Conservation (phyloP, 2,329 filamentous ascomycete species). For the Fusarium nygamai region DNA sequence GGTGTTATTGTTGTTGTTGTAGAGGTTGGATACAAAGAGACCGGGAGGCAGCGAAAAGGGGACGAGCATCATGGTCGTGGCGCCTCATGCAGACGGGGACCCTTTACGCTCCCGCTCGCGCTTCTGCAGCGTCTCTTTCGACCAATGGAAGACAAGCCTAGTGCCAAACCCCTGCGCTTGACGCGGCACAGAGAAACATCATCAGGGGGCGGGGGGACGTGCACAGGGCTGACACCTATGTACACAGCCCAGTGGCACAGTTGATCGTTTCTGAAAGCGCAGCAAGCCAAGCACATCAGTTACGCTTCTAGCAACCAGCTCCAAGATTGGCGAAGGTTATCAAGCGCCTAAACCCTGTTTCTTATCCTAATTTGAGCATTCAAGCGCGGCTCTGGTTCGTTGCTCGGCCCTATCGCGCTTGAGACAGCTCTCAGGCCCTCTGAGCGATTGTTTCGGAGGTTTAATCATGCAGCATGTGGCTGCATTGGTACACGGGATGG, state of each 20-base stretch:
- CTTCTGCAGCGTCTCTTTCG: conserved; percentile 32
- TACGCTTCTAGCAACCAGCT: neutral
- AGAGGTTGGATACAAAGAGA: conserved; percentile 4
- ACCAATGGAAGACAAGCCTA: conserved; percentile 19
- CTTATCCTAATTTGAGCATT: conserved; percentile 13
- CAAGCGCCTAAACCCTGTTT: neutral
- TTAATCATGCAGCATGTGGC: neutral
- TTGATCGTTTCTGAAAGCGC: conserved; percentile 4
- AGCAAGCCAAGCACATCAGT: conserved; percentile 8
- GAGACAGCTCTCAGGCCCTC: neutral
- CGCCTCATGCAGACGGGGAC: conserved; percentile 9
- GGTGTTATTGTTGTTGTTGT: conserved; percentile 17
- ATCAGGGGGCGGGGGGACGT: conserved; percentile 22
- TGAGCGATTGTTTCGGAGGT: conserved; percentile 6
- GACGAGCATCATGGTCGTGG: conserved; percentile 4
- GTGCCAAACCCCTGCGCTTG: neutral
- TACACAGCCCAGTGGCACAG: conserved; percentile 40
- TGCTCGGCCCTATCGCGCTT: conserved; percentile 8
- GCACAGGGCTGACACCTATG: conserved; percentile 32
- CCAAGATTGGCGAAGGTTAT: neutral
- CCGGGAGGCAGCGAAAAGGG: conserved; percentile 15
- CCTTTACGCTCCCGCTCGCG: conserved; percentile 3
- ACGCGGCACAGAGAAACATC: conserved; percentile 1
- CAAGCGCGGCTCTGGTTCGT: conserved; percentile 3
- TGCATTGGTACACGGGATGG: conserved; percentile 22